These are phyloP conservation scores for Ustilago crameri DNA, from an alignment of 1,284 basidiomycete species.

Conservation along the genomic window DNA sequence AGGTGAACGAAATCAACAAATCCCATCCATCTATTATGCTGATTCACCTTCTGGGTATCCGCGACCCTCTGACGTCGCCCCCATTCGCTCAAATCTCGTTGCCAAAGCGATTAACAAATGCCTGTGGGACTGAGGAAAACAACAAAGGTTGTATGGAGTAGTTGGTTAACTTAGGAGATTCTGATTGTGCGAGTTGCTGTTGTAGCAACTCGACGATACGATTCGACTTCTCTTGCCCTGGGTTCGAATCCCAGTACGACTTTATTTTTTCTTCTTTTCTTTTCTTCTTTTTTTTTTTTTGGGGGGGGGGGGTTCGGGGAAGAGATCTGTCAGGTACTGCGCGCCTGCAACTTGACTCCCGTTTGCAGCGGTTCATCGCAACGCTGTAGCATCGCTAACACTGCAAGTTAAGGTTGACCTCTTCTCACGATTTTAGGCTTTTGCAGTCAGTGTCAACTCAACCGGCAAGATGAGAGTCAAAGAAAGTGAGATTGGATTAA, in stretches of 20 bases:
- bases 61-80: neutral
- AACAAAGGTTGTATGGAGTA: slow-evolving; percentile 51
- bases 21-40: too few relatives aligned
- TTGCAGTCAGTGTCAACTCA: too few relatives aligned
- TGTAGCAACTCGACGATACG: slow-evolving; percentile 1
- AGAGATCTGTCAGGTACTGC: too few relatives aligned
- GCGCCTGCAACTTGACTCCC: too few relatives aligned
- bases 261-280: slow-evolving; percentile 18
- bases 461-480: too few relatives aligned
- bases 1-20: too few relatives aligned
- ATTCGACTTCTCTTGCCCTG: slow-evolving; percentile 53
- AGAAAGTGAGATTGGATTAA: too few relatives aligned
- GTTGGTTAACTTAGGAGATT: slow-evolving; percentile 57
- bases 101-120: neutral
- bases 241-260: slow-evolving; percentile 57
- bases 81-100: neutral
- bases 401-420: too few relatives aligned
- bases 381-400: too few relatives aligned
- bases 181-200: slow-evolving; percentile 21
- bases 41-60: slow-evolving; percentile 24
- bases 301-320: too few relatives aligned
- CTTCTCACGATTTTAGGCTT: too few relatives aligned
- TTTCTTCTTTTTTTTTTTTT: neutral
- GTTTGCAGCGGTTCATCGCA: too few relatives aligned
- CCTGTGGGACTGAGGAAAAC: neutral